Percentiles rank a stretch among this genome's conserved stretches.
phyloP scores from a whole-genome alignment of 2,329 filamentous ascomycete genomes.

The Furcasterigmium sp. region DNA sequence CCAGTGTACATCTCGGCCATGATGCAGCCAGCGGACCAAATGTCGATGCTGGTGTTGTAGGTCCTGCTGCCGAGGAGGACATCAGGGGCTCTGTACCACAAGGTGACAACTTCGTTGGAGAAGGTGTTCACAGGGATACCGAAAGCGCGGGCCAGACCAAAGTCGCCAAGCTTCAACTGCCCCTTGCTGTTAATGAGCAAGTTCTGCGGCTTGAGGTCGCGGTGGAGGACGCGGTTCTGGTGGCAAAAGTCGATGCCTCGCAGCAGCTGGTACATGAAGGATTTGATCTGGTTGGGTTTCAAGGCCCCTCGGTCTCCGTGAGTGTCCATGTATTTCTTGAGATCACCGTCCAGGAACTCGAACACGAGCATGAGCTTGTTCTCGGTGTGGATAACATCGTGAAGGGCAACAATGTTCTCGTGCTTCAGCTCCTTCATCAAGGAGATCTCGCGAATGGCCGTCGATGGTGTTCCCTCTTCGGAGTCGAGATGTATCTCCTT shows the following conservation, averaged over 20 bases:
- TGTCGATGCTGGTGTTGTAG: constrained; percentile 99
- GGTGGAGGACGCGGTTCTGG: constrained; percentile 91
- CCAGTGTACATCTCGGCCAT: constrained; percentile 99
- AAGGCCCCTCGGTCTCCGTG: constrained; percentile 84
- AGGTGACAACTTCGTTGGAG: constrained; percentile 93
- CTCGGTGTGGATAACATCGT: constrained; percentile 99
- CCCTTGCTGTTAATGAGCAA: constrained; percentile 91
- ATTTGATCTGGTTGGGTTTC: constrained; percentile 89
- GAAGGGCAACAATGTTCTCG: constrained; percentile 93
- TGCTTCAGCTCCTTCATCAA: constrained; percentile 99
- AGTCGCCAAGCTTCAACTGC: constrained; percentile 87
- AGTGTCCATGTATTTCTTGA: constrained; percentile 98
- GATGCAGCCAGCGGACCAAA: constrained; percentile 98
- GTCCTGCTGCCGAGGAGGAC: constrained; percentile 90
- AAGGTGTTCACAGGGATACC: constrained; percentile 98
- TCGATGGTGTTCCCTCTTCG: constrained; percentile 95
- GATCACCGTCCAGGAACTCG: constrained; percentile 96
- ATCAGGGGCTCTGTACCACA: constrained; percentile 97
- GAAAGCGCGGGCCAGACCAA: constrained; percentile 88
- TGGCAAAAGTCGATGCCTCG: constrained; percentile 97
- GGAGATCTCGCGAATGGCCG: constrained; percentile 96
- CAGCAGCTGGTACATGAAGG: constrained; percentile 97
- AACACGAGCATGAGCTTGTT: constrained; percentile 99
- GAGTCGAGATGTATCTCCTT: constrained; percentile 99
- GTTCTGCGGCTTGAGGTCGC: constrained; percentile 94